These are phyloP conservation scores for Ophiosphaerella korrae DNA, from an alignment of 2,329 filamentous ascomycete genomes.

Conservation along the genomic window DNA sequence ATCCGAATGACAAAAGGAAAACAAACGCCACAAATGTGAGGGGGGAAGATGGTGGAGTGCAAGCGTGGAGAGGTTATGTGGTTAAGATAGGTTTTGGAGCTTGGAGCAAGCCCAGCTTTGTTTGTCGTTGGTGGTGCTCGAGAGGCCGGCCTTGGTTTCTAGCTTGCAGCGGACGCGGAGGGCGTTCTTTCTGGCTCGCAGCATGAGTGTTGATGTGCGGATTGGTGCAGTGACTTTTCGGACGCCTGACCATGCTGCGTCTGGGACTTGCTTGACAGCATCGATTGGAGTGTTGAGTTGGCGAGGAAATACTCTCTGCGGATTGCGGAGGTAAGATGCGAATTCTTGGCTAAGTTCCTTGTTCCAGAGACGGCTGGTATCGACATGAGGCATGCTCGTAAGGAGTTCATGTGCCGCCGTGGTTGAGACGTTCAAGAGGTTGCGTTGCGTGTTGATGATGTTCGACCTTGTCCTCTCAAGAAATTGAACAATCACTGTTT, in stretches of 20 bases:
- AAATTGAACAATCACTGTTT: slow-evolving; percentile 31
- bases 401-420: slow-evolving; percentile 18
- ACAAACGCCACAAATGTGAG: slow-evolving; percentile 25
- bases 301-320: slow-evolving; percentile 16
- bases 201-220: slow-evolving; percentile 31
- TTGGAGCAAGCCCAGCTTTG: slow-evolving; percentile 32
- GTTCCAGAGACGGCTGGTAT: slow-evolving; percentile 7
- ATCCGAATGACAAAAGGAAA: not conserved
- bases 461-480: slow-evolving; percentile 24
- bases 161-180: slow-evolving; percentile 33
- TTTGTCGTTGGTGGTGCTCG: slow-evolving; percentile 14
- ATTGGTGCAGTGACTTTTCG: slow-evolving; percentile 32
- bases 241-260: slow-evolving; percentile 27
- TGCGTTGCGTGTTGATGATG: slow-evolving; percentile 23
- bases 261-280: slow-evolving; percentile 22
- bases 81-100: slow-evolving; percentile 6
- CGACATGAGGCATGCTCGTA: slow-evolving; percentile 7
- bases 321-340: slow-evolving; percentile 1
- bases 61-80: no score
- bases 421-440: slow-evolving; percentile 27
- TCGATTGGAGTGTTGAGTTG: slow-evolving; percentile 6
- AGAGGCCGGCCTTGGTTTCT: slow-evolving; percentile 26
- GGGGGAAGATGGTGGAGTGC: not conserved
- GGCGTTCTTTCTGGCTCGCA: slow-evolving; percentile 38
- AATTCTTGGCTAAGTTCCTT: not conserved